phyloP scores from a whole-genome alignment of 179 eudicot genomes.

The Vitellaria paradoxa region DNA sequence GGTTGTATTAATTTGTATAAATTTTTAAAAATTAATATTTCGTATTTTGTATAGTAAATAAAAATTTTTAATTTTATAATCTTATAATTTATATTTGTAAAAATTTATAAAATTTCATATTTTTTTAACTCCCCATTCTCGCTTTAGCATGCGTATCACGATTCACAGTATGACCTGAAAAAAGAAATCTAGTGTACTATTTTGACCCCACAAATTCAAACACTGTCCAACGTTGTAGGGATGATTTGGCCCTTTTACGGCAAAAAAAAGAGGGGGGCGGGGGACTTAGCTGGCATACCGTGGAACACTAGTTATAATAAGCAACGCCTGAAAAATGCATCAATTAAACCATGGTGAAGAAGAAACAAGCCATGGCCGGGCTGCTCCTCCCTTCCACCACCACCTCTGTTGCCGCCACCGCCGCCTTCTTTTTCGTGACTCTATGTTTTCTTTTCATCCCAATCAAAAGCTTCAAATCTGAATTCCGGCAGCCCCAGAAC shows the following conservation, averaged over 20 bases:
- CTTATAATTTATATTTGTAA: no score
- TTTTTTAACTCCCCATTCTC: no score
- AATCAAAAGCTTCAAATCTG: background rate
- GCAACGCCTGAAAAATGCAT: background rate
- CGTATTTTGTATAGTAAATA: no score
- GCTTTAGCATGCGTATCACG: no score
- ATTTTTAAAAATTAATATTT: no score
- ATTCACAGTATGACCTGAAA: no score
- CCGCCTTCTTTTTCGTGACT: background rate
- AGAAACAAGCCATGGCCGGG: slow-evolving; percentile 6
- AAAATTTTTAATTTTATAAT: no score
- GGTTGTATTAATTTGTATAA: no score
- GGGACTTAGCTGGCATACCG: background rate
- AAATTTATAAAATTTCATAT: no score
- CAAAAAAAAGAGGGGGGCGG: background rate
- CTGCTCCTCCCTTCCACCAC: background rate
- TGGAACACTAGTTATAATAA: background rate
- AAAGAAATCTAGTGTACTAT: no score
- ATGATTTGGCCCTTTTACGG: background rate
- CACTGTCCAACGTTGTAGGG: background rate
- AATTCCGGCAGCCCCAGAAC: background rate
- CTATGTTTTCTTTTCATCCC: slow-evolving; percentile 1
- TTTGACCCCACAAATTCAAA: background rate
- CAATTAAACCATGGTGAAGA: background rate
- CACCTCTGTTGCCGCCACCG: background rate